Evolutionary conservation across 1,139 yeast genomes (phyloP), one percentile per base, ranked within the genome.

Genomic region (Geotrichum restrictum): DNA sequence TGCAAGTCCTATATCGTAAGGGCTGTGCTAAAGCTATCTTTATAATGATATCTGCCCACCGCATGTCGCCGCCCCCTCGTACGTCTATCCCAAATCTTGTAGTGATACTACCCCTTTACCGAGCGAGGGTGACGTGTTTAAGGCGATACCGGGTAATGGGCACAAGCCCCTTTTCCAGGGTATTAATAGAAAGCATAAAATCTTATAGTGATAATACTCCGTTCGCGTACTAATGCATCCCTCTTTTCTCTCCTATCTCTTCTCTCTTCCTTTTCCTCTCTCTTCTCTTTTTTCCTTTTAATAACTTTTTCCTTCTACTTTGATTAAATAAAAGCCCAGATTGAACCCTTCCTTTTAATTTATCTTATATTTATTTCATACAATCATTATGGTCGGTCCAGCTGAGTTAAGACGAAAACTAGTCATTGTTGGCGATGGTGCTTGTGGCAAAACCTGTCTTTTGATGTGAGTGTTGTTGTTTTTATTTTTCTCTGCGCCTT

Each of bases 361-460:
- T 22, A 11, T 39, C 29, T 36, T 34, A n/a, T 24, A 22, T 29
- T 16, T 44, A 31, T 19, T 49, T 42, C 48, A 48, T 53, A 42
- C 49, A 47, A 22, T 19, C 38, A 39, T 34, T 36, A 68, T 67
- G 71, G 68, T 65, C 57, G 64, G 69, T 49, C 69, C 64, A 55
- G 70, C 72, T 51, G 71, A 69, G 56, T 64, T 70, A 56, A 65
- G 74, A 59, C 76, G 96, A 68, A 91, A 91, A 68, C 76, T 89
- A 53, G 96, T 89, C 52, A 89, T 89, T 55, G 95, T 89, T 16
- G 97, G 97, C 29, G 97, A 89, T 69, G 97, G 97, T 53, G 96
- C 95, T 8, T 88, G 96, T 70, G 97, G 97, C 29, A 89, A 89
- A 69, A 89, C 97, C 0, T 89, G 74, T 58, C 59, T 71, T 57